Percentiles rank a stretch among this genome's conserved stretches.
Evolutionary conservation across 768 basidiomycete genomes (phyloP).

Genomic region (Tricholoma sp.): DNA sequence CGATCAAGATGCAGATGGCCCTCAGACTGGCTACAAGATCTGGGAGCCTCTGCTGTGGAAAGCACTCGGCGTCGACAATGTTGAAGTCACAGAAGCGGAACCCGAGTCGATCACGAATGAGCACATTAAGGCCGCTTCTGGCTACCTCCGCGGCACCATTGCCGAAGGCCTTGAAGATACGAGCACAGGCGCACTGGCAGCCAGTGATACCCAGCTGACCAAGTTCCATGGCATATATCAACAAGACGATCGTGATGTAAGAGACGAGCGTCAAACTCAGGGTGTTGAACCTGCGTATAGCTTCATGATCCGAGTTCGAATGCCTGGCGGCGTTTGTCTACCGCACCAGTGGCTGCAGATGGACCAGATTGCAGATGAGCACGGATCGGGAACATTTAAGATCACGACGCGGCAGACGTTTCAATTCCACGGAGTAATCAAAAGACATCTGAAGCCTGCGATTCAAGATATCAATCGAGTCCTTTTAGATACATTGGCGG

Average conservation of each 20-base stretch:
- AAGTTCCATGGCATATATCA: slow-evolving; percentile 98
- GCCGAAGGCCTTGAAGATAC: slow-evolving; percentile 83
- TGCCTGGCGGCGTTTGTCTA: slow-evolving; percentile 93
- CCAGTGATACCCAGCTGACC: slow-evolving; percentile 89
- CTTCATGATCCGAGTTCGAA: slow-evolving; percentile 98
- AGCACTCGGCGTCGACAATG: slow-evolving; percentile 81
- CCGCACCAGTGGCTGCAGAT: slow-evolving; percentile 93
- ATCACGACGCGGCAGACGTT: slow-evolving; percentile 97
- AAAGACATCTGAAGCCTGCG: slow-evolving; percentile 90
- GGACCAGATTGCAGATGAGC: slow-evolving; percentile 95
- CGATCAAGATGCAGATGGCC: slow-evolving; percentile 96
- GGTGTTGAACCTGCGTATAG: slow-evolving; percentile 93
- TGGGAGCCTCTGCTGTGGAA: slow-evolving; percentile 97
- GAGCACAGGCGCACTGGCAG: slow-evolving; percentile 84
- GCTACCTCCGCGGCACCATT: slow-evolving; percentile 93
- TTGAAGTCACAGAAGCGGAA: slow-evolving; percentile 88
- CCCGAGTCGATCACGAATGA: slow-evolving; percentile 98
- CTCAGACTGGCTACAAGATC: slow-evolving; percentile 92
- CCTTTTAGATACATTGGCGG: slow-evolving; percentile 91
- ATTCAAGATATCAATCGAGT: slow-evolving; percentile 94
- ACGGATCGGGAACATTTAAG: slow-evolving; percentile 92
- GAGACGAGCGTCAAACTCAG: slow-evolving; percentile 89
- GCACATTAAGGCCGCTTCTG: slow-evolving; percentile 96
- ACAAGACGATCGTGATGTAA: slow-evolving; percentile 97
- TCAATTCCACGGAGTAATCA: slow-evolving; percentile 99